These are phyloP conservation scores for Trichoderma semiorbis DNA, from an alignment of 2,329 filamentous ascomycete genomes.

Conservation along the genomic window DNA sequence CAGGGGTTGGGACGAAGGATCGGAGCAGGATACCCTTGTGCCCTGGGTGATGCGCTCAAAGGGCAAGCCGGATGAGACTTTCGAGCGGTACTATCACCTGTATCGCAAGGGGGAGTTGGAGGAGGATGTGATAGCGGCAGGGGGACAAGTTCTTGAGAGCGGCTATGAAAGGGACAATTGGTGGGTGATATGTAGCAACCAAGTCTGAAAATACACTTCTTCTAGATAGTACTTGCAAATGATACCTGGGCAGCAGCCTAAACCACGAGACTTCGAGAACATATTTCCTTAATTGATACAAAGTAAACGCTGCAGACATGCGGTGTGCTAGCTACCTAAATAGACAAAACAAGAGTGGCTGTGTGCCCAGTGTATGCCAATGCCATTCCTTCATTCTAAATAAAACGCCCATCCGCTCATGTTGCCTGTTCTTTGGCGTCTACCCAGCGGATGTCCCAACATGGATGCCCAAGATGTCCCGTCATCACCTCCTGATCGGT, in stretches of 20 bases:
- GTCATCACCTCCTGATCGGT: not conserved
- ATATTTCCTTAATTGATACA: slow-evolving; percentile 2
- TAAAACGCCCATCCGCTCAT: not conserved
- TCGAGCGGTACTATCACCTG: slow-evolving; percentile 90
- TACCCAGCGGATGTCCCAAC: not conserved
- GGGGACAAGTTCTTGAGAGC: slow-evolving; percentile 70
- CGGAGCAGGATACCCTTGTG: slow-evolving; percentile 88
- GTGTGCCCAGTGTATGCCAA: slow-evolving; percentile 6
- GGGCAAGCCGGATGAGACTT: slow-evolving; percentile 52
- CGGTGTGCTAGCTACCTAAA: slow-evolving; percentile 3
- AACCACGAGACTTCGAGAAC: not conserved
- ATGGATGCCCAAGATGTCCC: not conserved
- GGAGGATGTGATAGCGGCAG: slow-evolving; percentile 68
- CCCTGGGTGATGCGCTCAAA: slow-evolving; percentile 74
- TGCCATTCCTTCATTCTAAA: not conserved
- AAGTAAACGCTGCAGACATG: slow-evolving; percentile 15
- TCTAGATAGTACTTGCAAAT: not conserved
- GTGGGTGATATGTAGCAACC: slow-evolving; percentile 72
- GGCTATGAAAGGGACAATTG: slow-evolving; percentile 98
- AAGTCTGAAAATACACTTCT: not conserved
- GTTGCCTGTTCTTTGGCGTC: not conserved
- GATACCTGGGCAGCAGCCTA: not conserved
- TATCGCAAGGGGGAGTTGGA: slow-evolving; percentile 86
- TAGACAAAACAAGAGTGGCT: not conserved
- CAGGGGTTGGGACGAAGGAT: slow-evolving; percentile 80